phyloP scores from a whole-genome alignment of 441 rosid genomes.

The Erodium trifolium region DNA sequence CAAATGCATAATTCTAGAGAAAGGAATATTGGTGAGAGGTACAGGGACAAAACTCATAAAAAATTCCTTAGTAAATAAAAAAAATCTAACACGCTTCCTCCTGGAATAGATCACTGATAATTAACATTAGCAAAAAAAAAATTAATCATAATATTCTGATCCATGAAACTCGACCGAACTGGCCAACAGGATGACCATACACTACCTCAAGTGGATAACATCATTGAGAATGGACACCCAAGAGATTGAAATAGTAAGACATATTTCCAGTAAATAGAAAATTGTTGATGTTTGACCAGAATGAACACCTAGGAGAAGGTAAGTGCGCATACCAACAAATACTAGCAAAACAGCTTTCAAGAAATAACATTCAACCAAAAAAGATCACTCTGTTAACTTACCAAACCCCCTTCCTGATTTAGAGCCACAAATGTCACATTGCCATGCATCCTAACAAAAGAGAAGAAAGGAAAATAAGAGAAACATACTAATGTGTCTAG shows the following conservation, averaged over 20 bases:
- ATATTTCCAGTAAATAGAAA: not conserved
- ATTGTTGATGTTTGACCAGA: not conserved
- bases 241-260: not conserved
- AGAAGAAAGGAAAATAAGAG: slow-evolving; percentile 16
- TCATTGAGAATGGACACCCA: not conserved
- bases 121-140: not conserved
- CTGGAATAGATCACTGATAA: not conserved
- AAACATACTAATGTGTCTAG: not conserved
- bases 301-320: not conserved
- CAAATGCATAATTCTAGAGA: not conserved
- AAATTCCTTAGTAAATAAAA: not conserved
- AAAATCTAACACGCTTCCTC: not conserved
- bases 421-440: slow-evolving; percentile 83
- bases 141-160: not conserved
- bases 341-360: not conserved
- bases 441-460: slow-evolving; percentile 75
- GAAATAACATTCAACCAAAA: not conserved
- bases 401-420: slow-evolving; percentile 99
- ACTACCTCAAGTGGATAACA: not conserved
- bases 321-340: not conserved
- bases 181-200: not conserved
- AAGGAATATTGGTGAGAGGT: not conserved
- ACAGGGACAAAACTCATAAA: not conserved
- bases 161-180: not conserved
- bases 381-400: slow-evolving; percentile 30